Conservation (phyloP, 805 yeast species). For the Kluyveromyces starmeri region DNA sequence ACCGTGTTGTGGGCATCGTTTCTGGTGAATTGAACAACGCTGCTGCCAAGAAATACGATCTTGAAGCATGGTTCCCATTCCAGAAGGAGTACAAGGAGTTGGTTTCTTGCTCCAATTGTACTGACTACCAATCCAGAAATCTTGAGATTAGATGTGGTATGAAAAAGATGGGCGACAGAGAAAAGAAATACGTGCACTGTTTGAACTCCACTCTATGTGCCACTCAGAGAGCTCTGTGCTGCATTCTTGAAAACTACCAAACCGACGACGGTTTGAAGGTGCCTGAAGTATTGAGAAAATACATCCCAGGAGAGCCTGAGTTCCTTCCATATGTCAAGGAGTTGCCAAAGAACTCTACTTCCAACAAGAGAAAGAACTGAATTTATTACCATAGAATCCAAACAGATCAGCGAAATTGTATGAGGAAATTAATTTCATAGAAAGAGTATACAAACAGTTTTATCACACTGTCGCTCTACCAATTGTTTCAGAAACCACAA, state of each 20-base stretch:
- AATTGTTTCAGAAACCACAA: no score
- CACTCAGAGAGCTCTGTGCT: constrained; percentile 96
- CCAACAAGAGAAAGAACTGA: constrained; percentile 48
- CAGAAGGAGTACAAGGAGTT: constrained; percentile 97
- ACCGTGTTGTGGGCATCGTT: constrained; percentile 95
- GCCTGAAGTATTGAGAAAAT: constrained; percentile 92
- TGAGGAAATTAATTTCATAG: no score
- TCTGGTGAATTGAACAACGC: constrained; percentile 98
- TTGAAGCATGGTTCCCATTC: constrained; percentile 99
- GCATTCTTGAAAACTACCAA: constrained; percentile 95
- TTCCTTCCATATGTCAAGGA: constrained; percentile 86
- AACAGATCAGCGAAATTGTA: no score
- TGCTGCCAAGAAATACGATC: constrained; percentile 97
- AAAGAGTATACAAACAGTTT: no score
- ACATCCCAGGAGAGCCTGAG: constrained; percentile 98
- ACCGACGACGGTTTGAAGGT: constrained; percentile 89
- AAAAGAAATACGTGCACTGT: constrained; percentile 97
- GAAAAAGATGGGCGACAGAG: constrained; percentile 87
- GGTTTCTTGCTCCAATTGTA: constrained; percentile 97
- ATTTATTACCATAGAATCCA: no score
- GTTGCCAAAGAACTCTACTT: constrained; percentile 88
- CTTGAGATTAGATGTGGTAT: constrained; percentile 98
- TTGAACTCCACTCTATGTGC: constrained; percentile 96
- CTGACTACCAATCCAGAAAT: constrained; percentile 98
- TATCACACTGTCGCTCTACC: no score